Percentiles rank a stretch among this genome's conserved stretches.
Conservation (phyloP, 805 yeast genomes). For the Allodekkera sacchari region DNA sequence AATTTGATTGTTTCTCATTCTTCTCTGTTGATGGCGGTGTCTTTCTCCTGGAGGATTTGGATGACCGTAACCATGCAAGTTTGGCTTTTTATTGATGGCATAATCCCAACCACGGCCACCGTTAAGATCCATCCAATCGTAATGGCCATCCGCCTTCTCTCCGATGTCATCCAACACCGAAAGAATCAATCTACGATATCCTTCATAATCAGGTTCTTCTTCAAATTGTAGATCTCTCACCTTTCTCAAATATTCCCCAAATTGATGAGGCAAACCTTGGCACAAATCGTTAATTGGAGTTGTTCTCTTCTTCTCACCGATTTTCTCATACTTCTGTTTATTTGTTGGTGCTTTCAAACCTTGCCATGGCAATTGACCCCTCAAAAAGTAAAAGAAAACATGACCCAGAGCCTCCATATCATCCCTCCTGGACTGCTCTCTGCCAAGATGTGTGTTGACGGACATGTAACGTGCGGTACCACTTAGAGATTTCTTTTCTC, state of each 20-base stretch:
- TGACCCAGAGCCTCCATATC: conserved; percentile 96
- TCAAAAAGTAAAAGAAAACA: conserved; percentile 87
- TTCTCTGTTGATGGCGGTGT: conserved; percentile 34
- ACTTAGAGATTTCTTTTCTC: conserved; percentile 90
- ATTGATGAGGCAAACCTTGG: conserved; percentile 83
- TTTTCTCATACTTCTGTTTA: conserved; percentile 94
- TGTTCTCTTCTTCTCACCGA: conserved; percentile 91
- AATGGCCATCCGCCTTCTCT: conserved; percentile 74
- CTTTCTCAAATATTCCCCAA: conserved; percentile 82
- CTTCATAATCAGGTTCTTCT: conserved; percentile 90
- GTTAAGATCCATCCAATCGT: conserved; percentile 96
- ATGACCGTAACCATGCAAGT: conserved; percentile 92
- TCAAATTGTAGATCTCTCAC: conserved; percentile 89
- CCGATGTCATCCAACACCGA: conserved; percentile 68
- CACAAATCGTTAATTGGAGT: conserved; percentile 83
- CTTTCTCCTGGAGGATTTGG: conserved; percentile 72
- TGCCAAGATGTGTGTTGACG: conserved; percentile 92
- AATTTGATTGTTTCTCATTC: conserved; percentile 21
- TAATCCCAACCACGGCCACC: conserved; percentile 97
- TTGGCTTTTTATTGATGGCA: conserved; percentile 81
- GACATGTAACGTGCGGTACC: conserved; percentile 99
- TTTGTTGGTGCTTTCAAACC: conserved; percentile 97
- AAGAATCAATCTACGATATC: conserved; percentile 68
- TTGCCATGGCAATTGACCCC: conserved; percentile 98
- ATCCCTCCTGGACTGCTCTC: conserved; percentile 95